A percentile compares a stretch with the other conserved stretches of the same genome.
Conservation (phyloP, 2,329 filamentous ascomycete species). For the Fusarium sp. region DNA sequence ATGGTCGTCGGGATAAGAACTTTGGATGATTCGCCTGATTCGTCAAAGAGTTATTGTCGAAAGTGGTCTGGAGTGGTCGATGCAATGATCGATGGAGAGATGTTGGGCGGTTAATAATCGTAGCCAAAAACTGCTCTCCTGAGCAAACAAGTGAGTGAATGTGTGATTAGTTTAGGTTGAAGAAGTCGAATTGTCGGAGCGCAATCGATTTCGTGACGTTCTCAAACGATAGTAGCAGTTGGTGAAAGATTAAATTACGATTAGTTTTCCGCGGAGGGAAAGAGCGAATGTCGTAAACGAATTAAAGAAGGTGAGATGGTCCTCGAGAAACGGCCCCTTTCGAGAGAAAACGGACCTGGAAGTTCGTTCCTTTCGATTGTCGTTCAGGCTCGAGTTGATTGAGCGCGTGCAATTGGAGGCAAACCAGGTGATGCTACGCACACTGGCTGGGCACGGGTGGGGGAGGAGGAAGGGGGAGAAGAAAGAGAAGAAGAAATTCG, state of each 20-base stretch:
- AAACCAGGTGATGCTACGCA: slow-evolving; percentile 41
- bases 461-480: slow-evolving; percentile 6
- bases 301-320: slow-evolving; percentile 35
- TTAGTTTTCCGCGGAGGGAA: slow-evolving; percentile 35
- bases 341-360: slow-evolving; percentile 28
- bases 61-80: slow-evolving; percentile 20
- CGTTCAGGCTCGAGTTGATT: slow-evolving; percentile 30
- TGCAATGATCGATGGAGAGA: slow-evolving; percentile 39
- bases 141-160: slow-evolving; percentile 37
- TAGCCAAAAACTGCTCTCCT: slow-evolving; percentile 47
- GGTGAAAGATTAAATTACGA: slow-evolving; percentile 43
- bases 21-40: slow-evolving; percentile 16
- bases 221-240: slow-evolving; percentile 41
- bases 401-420: slow-evolving; percentile 33
- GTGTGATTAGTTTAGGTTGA: slow-evolving; percentile 29
- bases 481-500: slow-evolving; percentile 28
- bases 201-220: slow-evolving; percentile 28
- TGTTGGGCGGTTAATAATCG: slow-evolving; percentile 44
- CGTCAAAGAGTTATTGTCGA: slow-evolving; percentile 13
- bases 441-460: slow-evolving; percentile 41
- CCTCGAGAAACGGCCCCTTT: slow-evolving; percentile 32
- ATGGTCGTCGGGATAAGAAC: slow-evolving; percentile 35
- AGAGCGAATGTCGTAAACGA: slow-evolving; percentile 36
- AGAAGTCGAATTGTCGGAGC: slow-evolving; percentile 21
- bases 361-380: slow-evolving; percentile 43